Conservation (phyloP, 768 basidiomycete genomes). For the Fomitopsis serialis region DNA sequence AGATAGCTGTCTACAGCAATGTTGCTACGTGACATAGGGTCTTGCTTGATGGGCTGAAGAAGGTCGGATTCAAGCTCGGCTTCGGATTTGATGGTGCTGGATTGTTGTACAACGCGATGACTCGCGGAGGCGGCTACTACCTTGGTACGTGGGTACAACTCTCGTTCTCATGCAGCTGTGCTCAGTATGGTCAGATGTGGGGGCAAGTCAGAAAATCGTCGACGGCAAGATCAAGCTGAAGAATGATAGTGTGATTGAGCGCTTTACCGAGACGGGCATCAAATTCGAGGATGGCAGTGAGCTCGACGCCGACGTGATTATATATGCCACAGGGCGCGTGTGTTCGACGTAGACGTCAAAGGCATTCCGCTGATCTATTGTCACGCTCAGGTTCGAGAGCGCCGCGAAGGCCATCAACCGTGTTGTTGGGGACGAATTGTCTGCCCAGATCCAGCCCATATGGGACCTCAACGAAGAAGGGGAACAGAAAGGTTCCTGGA, state of each 20-base stretch:
- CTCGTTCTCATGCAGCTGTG: not conserved
- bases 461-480: constrained; percentile 68
- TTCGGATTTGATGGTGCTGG: constrained; percentile 48
- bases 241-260: constrained; percentile 36
- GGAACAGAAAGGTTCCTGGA: constrained; percentile 41
- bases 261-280: constrained; percentile 33
- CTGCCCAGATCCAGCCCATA: constrained; percentile 41
- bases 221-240: constrained; percentile 71
- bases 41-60: constrained; percentile 49
- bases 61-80: constrained; percentile 50
- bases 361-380: not conserved
- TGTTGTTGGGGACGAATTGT: constrained; percentile 43
- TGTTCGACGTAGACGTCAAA: not conserved
- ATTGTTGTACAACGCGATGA: constrained; percentile 41
- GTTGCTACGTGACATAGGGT: constrained; percentile 18
- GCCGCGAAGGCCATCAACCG: constrained; percentile 31
- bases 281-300: constrained; percentile 36
- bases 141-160: constrained; percentile 39
- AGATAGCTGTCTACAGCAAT: not conserved
- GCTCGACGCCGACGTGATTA: constrained; percentile 41
- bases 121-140: constrained; percentile 60
- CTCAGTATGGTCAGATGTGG: constrained; percentile 39
- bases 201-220: constrained; percentile 54
- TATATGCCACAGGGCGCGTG: constrained; percentile 43
- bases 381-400: constrained; percentile 37